phyloP scores from a whole-genome alignment of 2,329 filamentous ascomycete species.

The Curvularia sp. region DNA sequence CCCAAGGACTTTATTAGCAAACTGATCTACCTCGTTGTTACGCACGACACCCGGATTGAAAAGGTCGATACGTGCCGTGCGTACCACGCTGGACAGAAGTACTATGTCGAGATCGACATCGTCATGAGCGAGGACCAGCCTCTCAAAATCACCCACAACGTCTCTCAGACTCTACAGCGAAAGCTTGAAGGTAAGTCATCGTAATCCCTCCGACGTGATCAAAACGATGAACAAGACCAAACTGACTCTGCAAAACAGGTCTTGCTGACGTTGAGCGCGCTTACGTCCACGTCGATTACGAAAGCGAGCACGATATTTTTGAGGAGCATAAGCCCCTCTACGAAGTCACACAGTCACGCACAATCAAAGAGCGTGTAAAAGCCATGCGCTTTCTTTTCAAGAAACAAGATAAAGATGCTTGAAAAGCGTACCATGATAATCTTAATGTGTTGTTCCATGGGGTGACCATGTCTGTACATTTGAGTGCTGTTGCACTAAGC shows the following conservation, averaged over 20 bases:
- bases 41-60: constrained; percentile 61
- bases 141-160: constrained; percentile 65
- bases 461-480: not conserved
- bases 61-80: constrained; percentile 68
- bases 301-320: constrained; percentile 49
- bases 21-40: constrained; percentile 64
- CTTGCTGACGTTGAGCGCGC: constrained; percentile 54
- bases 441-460: constrained; percentile 2
- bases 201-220: constrained; percentile 7
- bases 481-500: not conserved
- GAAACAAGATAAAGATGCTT: constrained; percentile 4
- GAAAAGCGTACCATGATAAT: not conserved
- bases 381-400: constrained; percentile 36
- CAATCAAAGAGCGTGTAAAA: constrained; percentile 46
- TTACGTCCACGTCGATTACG: constrained; percentile 61
- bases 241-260: constrained; percentile 19
- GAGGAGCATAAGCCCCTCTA: constrained; percentile 53
- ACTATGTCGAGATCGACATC: constrained; percentile 69
- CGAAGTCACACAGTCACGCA: constrained; percentile 41
- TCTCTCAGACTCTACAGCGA: constrained; percentile 66
- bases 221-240: not conserved
- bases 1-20: constrained; percentile 64
- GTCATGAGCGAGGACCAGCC: constrained; percentile 65
- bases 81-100: constrained; percentile 67
- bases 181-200: constrained; percentile 62